These are phyloP conservation scores for Corynascus novoguineensis DNA, from an alignment of 495 filamentous ascomycete genomes.

Conservation along the genomic window DNA sequence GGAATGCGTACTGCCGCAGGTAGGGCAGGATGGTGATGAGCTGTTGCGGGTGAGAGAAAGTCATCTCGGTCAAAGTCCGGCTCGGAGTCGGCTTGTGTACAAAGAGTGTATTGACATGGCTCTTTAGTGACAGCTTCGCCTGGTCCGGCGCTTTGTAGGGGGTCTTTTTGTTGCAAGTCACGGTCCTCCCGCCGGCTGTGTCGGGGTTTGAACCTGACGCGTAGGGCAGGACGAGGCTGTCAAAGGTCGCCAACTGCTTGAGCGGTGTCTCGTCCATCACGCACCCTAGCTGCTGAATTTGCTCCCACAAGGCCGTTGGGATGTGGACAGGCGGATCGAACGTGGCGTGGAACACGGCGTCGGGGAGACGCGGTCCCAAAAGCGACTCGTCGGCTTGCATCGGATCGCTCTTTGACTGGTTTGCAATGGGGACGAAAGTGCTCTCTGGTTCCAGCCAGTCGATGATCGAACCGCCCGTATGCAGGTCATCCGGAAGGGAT, in stretches of 20 bases:
- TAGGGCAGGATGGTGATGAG: slow-evolving; percentile 69
- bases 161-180: slow-evolving; percentile 33
- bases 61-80: slow-evolving; percentile 60
- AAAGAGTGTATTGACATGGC: slow-evolving; percentile 64
- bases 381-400: slow-evolving; percentile 22
- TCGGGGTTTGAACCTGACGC: slow-evolving; percentile 31
- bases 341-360: slow-evolving; percentile 75
- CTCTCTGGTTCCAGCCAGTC: slow-evolving; percentile 63
- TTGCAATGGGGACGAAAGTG: slow-evolving; percentile 38
- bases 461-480: slow-evolving; percentile 40
- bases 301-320: slow-evolving; percentile 58
- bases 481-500: slow-evolving; percentile 35
- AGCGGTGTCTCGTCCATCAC: slow-evolving; percentile 43
- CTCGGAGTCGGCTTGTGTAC: slow-evolving; percentile 66
- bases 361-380: slow-evolving; percentile 50
- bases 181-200: slow-evolving; percentile 36
- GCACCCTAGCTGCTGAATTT: slow-evolving; percentile 62
- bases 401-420: slow-evolving; percentile 32
- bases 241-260: slow-evolving; percentile 55
- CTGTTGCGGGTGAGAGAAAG: slow-evolving; percentile 84
- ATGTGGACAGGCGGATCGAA: slow-evolving; percentile 80
- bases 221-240: slow-evolving; percentile 58
- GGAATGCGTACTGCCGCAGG: slow-evolving; percentile 68
- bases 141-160: slow-evolving; percentile 32
- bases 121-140: slow-evolving; percentile 33